A percentile compares a stretch with the other conserved stretches of the same genome.
phyloP scores from a whole-genome alignment of 2,329 filamentous ascomycete genomes.

The Corniculantispora saksenae region DNA sequence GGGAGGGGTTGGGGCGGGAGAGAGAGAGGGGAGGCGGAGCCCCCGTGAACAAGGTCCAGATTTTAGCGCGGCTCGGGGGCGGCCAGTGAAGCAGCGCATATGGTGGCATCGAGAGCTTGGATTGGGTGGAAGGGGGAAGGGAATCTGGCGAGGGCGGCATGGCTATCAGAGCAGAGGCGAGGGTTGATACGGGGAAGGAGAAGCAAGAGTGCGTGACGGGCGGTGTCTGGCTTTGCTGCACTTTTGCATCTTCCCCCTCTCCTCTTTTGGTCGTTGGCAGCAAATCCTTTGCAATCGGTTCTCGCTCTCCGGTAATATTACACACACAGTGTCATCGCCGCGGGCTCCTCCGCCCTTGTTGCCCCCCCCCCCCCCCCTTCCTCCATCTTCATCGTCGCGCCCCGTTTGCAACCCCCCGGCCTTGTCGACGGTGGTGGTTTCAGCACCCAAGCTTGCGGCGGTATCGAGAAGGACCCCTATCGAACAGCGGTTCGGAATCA shows the following conservation, averaged over 20 bases:
- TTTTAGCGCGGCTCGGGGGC: slow-evolving; percentile 7
- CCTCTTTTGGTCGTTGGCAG: no score
- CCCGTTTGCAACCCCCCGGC: slow-evolving; percentile 2
- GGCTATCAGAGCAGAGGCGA: background rate
- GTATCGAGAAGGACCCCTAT: no score
- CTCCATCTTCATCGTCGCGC: background rate
- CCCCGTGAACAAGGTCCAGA: slow-evolving; percentile 1
- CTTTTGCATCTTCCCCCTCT: background rate
- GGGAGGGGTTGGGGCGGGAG: background rate
- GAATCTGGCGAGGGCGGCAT: background rate
- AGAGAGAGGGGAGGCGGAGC: background rate
- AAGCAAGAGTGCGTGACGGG: no score
- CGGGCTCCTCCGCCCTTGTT: background rate
- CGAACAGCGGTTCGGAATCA: background rate
- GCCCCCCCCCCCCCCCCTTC: no score
- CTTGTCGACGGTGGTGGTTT: background rate
- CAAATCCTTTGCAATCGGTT: background rate
- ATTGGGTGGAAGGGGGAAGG: slow-evolving; percentile 5
- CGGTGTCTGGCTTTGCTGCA: background rate
- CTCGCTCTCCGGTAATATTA: background rate
- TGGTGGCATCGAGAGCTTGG: background rate
- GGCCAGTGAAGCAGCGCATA: slow-evolving; percentile 17
- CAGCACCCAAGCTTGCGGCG: background rate
- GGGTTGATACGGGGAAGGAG: no score
- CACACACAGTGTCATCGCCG: background rate